phyloP scores from a whole-genome alignment of 805 yeast genomes.

The Starmerella khaoyaiensis region DNA sequence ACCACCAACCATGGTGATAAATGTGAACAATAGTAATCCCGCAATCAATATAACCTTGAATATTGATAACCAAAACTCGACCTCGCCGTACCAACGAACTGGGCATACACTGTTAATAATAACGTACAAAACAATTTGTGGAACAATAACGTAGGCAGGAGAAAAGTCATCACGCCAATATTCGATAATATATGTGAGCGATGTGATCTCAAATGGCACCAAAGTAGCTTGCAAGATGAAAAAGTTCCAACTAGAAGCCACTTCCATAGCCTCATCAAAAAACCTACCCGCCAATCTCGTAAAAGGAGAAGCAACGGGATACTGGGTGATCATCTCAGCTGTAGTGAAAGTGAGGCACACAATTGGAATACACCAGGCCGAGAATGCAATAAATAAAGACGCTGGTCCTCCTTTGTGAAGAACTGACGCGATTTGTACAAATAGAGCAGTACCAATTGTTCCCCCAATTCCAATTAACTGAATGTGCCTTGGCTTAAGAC shows the following conservation, averaged over 20 bases:
- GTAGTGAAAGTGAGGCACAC: slow-evolving; percentile 53
- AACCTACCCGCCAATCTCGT: slow-evolving; percentile 62
- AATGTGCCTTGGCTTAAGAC: slow-evolving; percentile 48
- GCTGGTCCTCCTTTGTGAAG: slow-evolving; percentile 59
- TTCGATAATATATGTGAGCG: slow-evolving; percentile 65
- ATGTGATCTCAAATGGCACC: slow-evolving; percentile 73
- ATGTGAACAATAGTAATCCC: slow-evolving; percentile 65
- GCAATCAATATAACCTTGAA: slow-evolving; percentile 61
- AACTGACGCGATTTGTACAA: slow-evolving; percentile 30
- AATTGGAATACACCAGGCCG: slow-evolving; percentile 58
- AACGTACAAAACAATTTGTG: slow-evolving; percentile 53
- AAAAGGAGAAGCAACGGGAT: slow-evolving; percentile 69
- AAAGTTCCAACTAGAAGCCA: slow-evolving; percentile 69
- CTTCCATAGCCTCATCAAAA: slow-evolving; percentile 61
- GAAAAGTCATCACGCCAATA: slow-evolving; percentile 69
- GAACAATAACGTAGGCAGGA: slow-evolving; percentile 54
- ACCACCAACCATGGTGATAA: slow-evolving; percentile 77
- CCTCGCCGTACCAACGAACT: slow-evolving; percentile 64
- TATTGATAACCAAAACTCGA: slow-evolving; percentile 66
- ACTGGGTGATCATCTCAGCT: slow-evolving; percentile 67
- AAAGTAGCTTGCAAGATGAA: slow-evolving; percentile 63
- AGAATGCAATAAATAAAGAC: slow-evolving; percentile 49
- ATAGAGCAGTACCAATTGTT: slow-evolving; percentile 22
- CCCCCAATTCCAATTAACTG: slow-evolving; percentile 24
- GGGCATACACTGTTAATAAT: slow-evolving; percentile 52